Evolutionary conservation across 345 rosid species (phyloP), one percentile per base, ranked within the genome.

Genomic region (Ricinus communis): DNA sequence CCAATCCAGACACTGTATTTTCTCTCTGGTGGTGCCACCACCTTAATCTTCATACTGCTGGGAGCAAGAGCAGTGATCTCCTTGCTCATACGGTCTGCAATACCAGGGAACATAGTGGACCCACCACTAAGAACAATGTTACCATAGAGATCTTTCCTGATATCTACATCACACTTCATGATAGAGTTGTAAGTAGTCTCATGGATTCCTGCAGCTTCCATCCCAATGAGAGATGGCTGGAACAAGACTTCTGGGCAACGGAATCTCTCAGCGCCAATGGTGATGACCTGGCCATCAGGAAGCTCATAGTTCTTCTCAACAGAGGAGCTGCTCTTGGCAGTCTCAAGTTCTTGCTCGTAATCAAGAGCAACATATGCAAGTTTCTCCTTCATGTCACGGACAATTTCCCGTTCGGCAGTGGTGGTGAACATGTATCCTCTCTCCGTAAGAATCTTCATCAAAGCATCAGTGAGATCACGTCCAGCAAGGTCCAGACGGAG

Each of bases 341-440:
- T 60, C 47, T 60, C 65, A 36, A 60, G 65, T 38, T 60, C 65
- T 46, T 60, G 65, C 46, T 60, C 65, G 4, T 33, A 76, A n/a
- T 76, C 80, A 28, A 76, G 75, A 22, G 80, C 80, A 47, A 76
- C 74, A 43, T 76, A 71, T 11, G 80, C 72, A 16, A 76, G 80
- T 21, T 76, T 76, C 65, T 76, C 80, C 67, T 76, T 76, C 75
- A 76, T 71, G 68, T 76, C 80, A 66, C 80, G 74, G 62, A 76
- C 80, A 71, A 76, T 76, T 76, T 76, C 80, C 71, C 80, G 80
- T 50, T 76, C 80, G 22, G 80, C 79, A 12, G 79, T 76, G 38
- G 80, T 76, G 57, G 80, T 76, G 63, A 76, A 76, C 66, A 65
- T 55, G 56, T 76, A 76, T 14, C 80, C 80, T 36, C 80, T 71